phyloP scores from a whole-genome alignment of 345 rosid species.

The Boechera retrofracta region DNA sequence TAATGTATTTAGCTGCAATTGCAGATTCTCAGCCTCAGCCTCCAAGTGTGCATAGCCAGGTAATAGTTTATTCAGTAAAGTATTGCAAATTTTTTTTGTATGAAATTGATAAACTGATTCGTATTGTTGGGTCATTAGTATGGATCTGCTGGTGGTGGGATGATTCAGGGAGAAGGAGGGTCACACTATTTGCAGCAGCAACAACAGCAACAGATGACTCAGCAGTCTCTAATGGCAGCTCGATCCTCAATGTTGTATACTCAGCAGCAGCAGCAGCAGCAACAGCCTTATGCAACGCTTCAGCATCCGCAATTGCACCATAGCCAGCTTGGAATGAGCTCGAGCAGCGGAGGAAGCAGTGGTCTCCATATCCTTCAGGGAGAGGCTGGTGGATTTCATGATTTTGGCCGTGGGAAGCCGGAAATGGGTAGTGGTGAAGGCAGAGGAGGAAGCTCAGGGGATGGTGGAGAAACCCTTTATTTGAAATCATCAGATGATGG shows the following conservation, averaged over 20 bases:
- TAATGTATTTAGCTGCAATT: conserved; percentile 98
- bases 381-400: conserved; percentile 66
- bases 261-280: conserved; percentile 56
- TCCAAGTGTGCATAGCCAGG: conserved; percentile 85
- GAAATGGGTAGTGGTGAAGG: conserved; percentile 82
- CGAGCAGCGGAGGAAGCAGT: conserved; percentile 69
- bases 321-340: conserved; percentile 89
- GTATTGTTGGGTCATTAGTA: conserved; percentile 49
- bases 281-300: conserved; percentile 71
- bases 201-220: conserved; percentile 88
- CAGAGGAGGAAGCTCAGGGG: conserved; percentile 81
- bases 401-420: conserved; percentile 84
- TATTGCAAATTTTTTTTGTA: neutral
- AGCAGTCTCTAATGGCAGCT: conserved; percentile 87
- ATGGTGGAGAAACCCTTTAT: conserved; percentile 92
- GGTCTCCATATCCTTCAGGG: conserved; percentile 52
- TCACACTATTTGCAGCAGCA: conserved; percentile 93
- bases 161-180: conserved; percentile 74
- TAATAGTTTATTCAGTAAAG: conserved; percentile 18
- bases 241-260: conserved; percentile 87
- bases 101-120: neutral
- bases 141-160: conserved; percentile 64
- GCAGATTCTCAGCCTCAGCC: conserved; percentile 99
- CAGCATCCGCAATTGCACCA: conserved; percentile 94
- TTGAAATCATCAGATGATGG: conserved; percentile 81